Conservation (phyloP, 345 rosid species). For the Camelina neglecta region DNA sequence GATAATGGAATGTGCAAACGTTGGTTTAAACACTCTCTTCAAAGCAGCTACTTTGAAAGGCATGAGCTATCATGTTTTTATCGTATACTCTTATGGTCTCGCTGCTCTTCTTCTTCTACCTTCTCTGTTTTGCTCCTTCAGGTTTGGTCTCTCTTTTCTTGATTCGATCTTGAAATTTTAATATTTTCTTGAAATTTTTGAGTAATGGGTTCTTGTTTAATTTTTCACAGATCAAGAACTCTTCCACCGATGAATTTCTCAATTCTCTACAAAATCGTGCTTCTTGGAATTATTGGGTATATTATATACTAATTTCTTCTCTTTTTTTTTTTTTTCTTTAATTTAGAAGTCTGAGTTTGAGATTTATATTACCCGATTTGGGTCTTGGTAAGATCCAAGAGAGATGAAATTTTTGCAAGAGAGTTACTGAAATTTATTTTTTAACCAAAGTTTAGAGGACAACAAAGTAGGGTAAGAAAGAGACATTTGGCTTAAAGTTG, state of each 20-base stretch:
- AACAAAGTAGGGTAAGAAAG: background rate
- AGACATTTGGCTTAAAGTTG: slow-evolving; percentile 34
- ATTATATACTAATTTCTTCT: background rate
- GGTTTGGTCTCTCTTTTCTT: slow-evolving; percentile 43
- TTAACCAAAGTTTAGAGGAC: slow-evolving; percentile 4
- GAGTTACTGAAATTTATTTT: slow-evolving; percentile 8
- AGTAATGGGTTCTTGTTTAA: slow-evolving; percentile 16
- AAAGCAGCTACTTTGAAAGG: slow-evolving; percentile 84
- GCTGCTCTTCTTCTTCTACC: slow-evolving; percentile 94
- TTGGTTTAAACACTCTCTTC: slow-evolving; percentile 78
- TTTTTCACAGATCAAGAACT: slow-evolving; percentile 62
- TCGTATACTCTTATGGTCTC: slow-evolving; percentile 75
- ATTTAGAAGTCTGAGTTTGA: too few relatives aligned
- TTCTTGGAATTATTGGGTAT: slow-evolving; percentile 90
- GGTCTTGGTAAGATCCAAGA: slow-evolving; percentile 4
- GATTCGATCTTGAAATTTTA: background rate
- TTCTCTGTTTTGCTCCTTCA: slow-evolving; percentile 72
- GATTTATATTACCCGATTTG: background rate
- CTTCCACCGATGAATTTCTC: slow-evolving; percentile 77
- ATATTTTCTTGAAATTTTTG: slow-evolving; percentile 8
- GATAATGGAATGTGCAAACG: slow-evolving; percentile 70
- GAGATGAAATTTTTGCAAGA: slow-evolving; percentile 10
- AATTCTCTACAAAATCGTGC: slow-evolving; percentile 66
- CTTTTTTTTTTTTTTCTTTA: background rate
- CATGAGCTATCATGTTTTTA: slow-evolving; percentile 75